Evolutionary conservation across 2,329 filamentous ascomycete species (phyloP), one percentile per base, ranked within the genome.

Genomic region (Colletotrichum karsti): DNA sequence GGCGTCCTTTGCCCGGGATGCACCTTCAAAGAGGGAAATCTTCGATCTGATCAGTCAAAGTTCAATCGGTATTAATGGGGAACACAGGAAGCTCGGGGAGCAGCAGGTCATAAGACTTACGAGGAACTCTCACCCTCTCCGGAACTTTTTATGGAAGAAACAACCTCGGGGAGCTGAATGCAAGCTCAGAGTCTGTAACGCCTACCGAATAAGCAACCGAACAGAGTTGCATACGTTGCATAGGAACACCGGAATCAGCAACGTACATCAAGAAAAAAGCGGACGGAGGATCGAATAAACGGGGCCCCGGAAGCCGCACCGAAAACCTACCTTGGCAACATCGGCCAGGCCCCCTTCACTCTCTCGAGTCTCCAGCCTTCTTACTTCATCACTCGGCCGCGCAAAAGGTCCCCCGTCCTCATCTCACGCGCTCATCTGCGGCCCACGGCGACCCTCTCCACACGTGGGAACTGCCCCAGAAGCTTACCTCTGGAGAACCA

Each of bases 401-500:
- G 53, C 20, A 24, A 42, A 57, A 37, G n/a, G n/a, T n/a, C n/a
- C n/a, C n/a, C n/a, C n/a, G 37, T 26, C 44, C 8, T 41, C 46
- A 22, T 53, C 46, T 61, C 58, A 61, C 58, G 58, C 58, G 58
- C 58, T 35, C 46, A 44, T 20, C 26, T 30, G 24, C 37, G 5
- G 24, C 48, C 20, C 28, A 37, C n/a, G 35, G 24, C 28, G 46
- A 42, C 53, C 64, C 53, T 48, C 35, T 53, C 60, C 44, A 63
- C 53, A 54, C 37, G 53, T 63, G 44, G 44, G 53, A 67, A 67
- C 64, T 26, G 37, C 26, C 51, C 64, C 53, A 67, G 51, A 67
- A 67, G 64, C 64, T 63, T 67, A 67, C 64, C 59, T 64, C 24
- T 59, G 37, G 48, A 53, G 59, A 54, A 67, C 59, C 59, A 44